phyloP scores from a whole-genome alignment of 169 alveolate genomes.

The Fabrea salina region DNA sequence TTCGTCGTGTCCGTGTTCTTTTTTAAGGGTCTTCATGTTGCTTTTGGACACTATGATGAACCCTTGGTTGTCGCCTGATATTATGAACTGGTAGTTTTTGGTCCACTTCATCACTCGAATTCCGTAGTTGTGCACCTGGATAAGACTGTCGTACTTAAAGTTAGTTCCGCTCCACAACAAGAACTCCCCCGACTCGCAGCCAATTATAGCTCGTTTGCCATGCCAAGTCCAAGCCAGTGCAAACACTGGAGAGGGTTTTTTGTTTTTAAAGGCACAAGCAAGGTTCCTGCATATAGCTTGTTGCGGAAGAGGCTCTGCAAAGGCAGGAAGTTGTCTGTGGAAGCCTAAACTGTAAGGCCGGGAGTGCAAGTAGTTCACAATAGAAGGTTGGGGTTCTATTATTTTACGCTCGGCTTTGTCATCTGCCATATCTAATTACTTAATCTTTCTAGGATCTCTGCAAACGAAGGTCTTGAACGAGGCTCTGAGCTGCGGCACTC shows the following conservation, averaged over 20 bases:
- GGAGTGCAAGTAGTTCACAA: slow-evolving; percentile 26
- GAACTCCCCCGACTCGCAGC: slow-evolving; percentile 56
- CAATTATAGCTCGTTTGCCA: slow-evolving; percentile 52
- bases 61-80: slow-evolving; percentile 57
- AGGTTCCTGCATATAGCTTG: not conserved
- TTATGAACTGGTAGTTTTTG: slow-evolving; percentile 43
- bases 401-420: slow-evolving; percentile 22
- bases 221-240: slow-evolving; percentile 46
- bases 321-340: slow-evolving; percentile 26
- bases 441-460: slow-evolving; percentile 30
- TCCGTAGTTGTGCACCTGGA: slow-evolving; percentile 37
- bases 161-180: slow-evolving; percentile 47
- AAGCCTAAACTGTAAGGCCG: not conserved
- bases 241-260: slow-evolving; percentile 40
- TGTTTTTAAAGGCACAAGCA: slow-evolving; percentile 28
- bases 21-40: slow-evolving; percentile 24
- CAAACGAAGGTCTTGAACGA: slow-evolving; percentile 55
- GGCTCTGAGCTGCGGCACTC: slow-evolving; percentile 51
- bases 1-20: slow-evolving; percentile 49
- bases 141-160: slow-evolving; percentile 50
- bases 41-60: slow-evolving; percentile 44
- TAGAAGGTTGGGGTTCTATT: slow-evolving; percentile 29
- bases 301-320: slow-evolving; percentile 23
- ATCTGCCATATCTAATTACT: too few species aligned
- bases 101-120: slow-evolving; percentile 62